Percentiles rank a stretch among this genome's conserved stretches.
These are phyloP conservation scores for Sherardia arvensis DNA, from an alignment of 257 asterid genomes.

Conservation along the genomic window DNA sequence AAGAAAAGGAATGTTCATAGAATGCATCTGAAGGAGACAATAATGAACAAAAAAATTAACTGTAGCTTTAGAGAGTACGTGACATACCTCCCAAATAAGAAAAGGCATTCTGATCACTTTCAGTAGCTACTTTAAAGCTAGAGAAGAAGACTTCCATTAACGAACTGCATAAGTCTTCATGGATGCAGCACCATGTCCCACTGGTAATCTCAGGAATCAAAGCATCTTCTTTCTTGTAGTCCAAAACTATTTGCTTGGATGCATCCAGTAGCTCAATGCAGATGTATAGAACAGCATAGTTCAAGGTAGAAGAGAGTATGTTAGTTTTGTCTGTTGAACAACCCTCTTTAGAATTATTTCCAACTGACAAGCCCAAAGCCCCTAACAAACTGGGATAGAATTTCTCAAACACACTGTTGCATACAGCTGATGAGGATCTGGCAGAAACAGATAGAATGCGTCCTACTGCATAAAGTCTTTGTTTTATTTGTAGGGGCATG, in stretches of 20 bases:
- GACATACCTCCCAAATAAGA: slow-evolving; percentile 56
- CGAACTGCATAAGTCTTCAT: slow-evolving; percentile 36
- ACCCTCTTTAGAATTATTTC: slow-evolving; percentile 27
- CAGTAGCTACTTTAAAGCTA: slow-evolving; percentile 29
- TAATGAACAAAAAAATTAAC: background rate
- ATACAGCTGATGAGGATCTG: slow-evolving; percentile 46
- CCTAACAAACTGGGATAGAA: slow-evolving; percentile 54
- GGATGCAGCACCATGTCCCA: slow-evolving; percentile 44
- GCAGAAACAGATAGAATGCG: slow-evolving; percentile 54
- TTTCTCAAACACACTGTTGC: slow-evolving; percentile 62
- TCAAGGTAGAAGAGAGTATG: slow-evolving; percentile 22
- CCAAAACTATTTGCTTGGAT: slow-evolving; percentile 48
- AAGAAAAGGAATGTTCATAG: background rate
- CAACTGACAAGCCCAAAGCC: slow-evolving; percentile 49
- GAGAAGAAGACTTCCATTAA: slow-evolving; percentile 39
- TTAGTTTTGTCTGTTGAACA: slow-evolving; percentile 17
- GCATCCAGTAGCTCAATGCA: slow-evolving; percentile 68
- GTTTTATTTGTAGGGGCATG: slow-evolving; percentile 46
- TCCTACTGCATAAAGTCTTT: slow-evolving; percentile 70
- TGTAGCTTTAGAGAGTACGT: background rate
- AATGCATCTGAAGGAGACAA: background rate
- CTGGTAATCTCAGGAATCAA: slow-evolving; percentile 22
- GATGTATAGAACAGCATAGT: slow-evolving; percentile 61
- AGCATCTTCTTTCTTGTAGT: slow-evolving; percentile 20
- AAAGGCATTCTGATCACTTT: slow-evolving; percentile 32